Evolutionary conservation across 257 asterid genomes (phyloP).

Genomic region (Nicotiana paniculata): DNA sequence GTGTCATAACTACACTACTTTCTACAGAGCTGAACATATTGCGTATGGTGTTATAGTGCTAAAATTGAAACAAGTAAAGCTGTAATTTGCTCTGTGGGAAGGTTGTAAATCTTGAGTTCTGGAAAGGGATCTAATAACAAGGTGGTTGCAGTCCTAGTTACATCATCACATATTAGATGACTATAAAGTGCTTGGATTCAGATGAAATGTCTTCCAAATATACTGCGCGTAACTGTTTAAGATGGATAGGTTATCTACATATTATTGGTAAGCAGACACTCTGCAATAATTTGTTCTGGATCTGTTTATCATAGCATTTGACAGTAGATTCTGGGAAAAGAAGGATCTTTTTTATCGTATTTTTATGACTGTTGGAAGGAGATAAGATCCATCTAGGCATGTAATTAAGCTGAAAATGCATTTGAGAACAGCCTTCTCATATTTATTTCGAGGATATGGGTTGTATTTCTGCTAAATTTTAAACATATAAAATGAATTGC

Average conservation of each 20-base stretch:
- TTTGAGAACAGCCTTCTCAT: not conserved
- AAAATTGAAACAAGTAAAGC: not conserved
- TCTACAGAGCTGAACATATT: not conserved
- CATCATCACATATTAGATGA: not conserved
- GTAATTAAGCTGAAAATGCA: not conserved
- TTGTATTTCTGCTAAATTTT: conserved; percentile 6
- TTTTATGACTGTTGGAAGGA: not conserved
- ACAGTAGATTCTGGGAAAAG: not conserved
- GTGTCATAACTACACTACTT: not conserved
- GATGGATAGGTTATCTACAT: not conserved
- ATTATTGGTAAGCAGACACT: not conserved
- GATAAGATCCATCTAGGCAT: not conserved
- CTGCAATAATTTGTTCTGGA: not conserved
- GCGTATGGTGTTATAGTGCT: not conserved
- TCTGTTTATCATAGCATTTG: not conserved
- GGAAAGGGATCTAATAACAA: not conserved
- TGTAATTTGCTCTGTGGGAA: not conserved
- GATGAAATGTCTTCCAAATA: not conserved
- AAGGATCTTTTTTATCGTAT: not conserved
- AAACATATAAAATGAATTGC: conserved; percentile 21
- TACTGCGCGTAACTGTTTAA: not conserved
- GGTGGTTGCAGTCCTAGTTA: not conserved
- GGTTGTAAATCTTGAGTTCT: not conserved
- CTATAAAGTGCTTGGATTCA: not conserved
- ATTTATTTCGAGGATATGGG: not conserved